Base-by-base conservation (phyloP, 768 basidiomycete genomes). In the Phanerodontia chrysosporium region DNA sequence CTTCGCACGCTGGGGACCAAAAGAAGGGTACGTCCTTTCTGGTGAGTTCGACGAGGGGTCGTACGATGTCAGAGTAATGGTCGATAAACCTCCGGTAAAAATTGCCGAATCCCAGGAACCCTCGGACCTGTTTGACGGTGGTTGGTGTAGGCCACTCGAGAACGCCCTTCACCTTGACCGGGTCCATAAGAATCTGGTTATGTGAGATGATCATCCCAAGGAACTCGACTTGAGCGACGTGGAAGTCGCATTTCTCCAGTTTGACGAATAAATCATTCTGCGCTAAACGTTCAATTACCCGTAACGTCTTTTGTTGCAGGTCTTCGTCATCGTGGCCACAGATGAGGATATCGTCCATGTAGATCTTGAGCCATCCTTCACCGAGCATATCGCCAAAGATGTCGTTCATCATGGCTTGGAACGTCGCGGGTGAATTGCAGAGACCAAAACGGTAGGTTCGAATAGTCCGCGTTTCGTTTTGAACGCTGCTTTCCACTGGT, bases 401-500 rank as follows among this genome's bases (percentile, higher is more conserved):
- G 62, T 69, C 59, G 61, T 71, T 65, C 64, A 70, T 70, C 63
- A 70, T 64, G 0, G 42, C 39, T 36, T 72, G 70, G 62, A 79
- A 80, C 0, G 74, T 70, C 0, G 74, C 74, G 9, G 72, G 72
- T 2, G 67, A 65, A 55, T 81, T 78, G 30, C 62, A 72, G 18
- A 71, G 51, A 0, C 74, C 73, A 46, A 68, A 78, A 75, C 76
- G 22, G 62, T 60, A 36, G 61, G 75, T 69, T 82, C 73, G 52
- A 72, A 80, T 0, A 71, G 62, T 0, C 79, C 78, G 5, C 61
- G 61, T 18, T 68, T 62, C 0, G 74, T 77, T 3, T 62, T 45
- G 58, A 83, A 74, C 10, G 69, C 74, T 2, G 70, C 75, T 59
- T 77, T 80, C 70, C 67, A 74, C 60, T 78, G 67, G 58, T 80